phyloP scores from a whole-genome alignment of 352 stramenopile genomes.

The Pythium brachiatum region DNA sequence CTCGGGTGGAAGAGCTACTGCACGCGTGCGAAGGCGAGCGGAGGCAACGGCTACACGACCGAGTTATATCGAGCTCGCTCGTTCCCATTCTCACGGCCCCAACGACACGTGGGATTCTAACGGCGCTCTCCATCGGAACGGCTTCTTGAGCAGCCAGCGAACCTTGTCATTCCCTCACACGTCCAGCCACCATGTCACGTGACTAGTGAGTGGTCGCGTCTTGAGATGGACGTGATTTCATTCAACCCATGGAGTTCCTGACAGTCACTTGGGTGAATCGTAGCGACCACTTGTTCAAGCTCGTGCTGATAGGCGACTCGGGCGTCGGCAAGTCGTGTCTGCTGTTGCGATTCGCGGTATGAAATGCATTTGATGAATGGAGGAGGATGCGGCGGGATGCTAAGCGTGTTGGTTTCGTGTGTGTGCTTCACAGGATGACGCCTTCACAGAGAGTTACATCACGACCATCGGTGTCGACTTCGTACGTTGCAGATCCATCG shows the following conservation, averaged over 20 bases:
- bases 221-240: constrained; percentile 1
- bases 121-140: background rate
- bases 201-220: constrained; percentile 55
- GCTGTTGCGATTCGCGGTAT: constrained; percentile 94
- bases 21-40: background rate
- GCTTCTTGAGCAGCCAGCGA: background rate
- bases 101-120: background rate
- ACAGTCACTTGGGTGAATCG: background rate
- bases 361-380: background rate
- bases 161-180: background rate
- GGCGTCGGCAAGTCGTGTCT: constrained; percentile 99
- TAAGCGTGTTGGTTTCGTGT: background rate
- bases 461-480: constrained; percentile 95
- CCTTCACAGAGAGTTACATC: constrained; percentile 98
- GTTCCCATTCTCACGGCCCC: background rate
- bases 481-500: constrained; percentile 56
- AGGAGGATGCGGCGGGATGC: background rate
- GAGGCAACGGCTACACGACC: constrained; percentile 1
- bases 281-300: constrained; percentile 96
- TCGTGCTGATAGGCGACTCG: constrained; percentile 98
- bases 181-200: constrained; percentile 53
- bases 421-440: constrained; percentile 81
- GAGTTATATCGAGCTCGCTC: constrained; percentile 10
- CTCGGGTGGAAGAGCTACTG: background rate
- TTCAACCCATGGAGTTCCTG: background rate